Evolutionary conservation across 768 basidiomycete species (phyloP), one percentile per base, ranked within the genome.

Genomic region (Rhizopogon vinicolor): DNA sequence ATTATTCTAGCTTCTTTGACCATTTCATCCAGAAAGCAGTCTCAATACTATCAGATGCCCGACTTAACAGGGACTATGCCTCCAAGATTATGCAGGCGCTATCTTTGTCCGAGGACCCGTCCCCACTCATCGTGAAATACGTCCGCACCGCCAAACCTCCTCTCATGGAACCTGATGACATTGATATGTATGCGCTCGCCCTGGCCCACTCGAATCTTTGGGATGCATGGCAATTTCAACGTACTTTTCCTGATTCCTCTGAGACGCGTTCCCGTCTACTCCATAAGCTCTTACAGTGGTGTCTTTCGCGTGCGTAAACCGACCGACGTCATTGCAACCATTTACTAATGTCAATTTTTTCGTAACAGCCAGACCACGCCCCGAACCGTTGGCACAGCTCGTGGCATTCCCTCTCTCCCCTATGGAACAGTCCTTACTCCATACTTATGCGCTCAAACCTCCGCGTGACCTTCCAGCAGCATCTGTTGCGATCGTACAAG

Each of bases 171-270:
- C 87, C 85, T 7, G 75, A 78, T 45, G 89, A 91, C 68, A 75
- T 91, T 50, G 82, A 87, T 59, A 72, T 79, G n/a, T 92, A 91
- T 63, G 67, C 81, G 1, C 62, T 85, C 29, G 86, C 91, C 1
- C 74, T 93, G 25, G 84, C 84, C 0, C 81, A 88, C 29, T 72
- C 77, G 0, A 85, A 78, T 62, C 70, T 92, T 6, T 63, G 79
- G 55, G 85, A 89, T 49, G 89, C 89, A 4, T 93, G 90, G 91
- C 75, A 78, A 51, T 91, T 81, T 63, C 84, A 89, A 59, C 76
- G 86, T 14, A 83, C 83, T 0, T 91, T 91, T 62, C 77, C 76
- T 33, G 87, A 93, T 61, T 68, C 62, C 10, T 75, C 78, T 39
- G 71, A 77, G 28, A 80, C 77, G 22, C 80, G 87, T 2, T 66